Evolutionary conservation across 2,329 filamentous ascomycete species (phyloP), one percentile per base, ranked within the genome.

Genomic region (Aureobasidium sp.): DNA sequence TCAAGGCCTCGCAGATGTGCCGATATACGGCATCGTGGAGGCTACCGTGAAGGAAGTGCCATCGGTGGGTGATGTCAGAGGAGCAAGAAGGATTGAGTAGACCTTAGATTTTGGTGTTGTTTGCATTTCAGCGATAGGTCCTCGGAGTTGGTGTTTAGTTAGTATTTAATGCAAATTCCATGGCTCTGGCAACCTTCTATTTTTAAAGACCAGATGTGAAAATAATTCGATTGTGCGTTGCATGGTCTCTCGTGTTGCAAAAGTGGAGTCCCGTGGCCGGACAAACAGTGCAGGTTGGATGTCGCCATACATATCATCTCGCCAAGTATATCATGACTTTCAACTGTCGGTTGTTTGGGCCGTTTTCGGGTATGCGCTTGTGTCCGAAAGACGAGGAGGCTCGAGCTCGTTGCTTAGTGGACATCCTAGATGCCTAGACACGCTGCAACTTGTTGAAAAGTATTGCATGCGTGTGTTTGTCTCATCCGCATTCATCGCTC

Each of bases 31-130:
- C 61, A 70, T 86, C 42, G 72, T 86, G 3, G 74, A 78, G 36
- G 83, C 78, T 0, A 84, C 81, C 71, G 73, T 86, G 2, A 79
- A 82, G 0, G 78, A 83, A 65, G 83, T 82, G 0, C 72, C 69
- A 15, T 83, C 83, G 0, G 81, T 83, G 1, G 75, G 77, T 6
- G 80, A 82, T 66, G 73, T 82, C 4, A 73, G 70, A 29, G 66
- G 66, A 21, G 74, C 72, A 8, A 63, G 63, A 55, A 69, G 69
- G 57, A 67, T 77, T 50, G 61, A 62, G 36, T 59, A 41, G 45
- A 25, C 8, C 21, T 36, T 52, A 9, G 15, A 5, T 1, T 21
- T 21, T 21, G 10, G 3, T 29, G 5, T 57, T 13, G 7, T 57
- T 44, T 45, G 41, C 53, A 13, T 3, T 57, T 36, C 39, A 57